phyloP scores from a whole-genome alignment of 176 grass and related monocot genomes.

The Bonia amplexicaulis region DNA sequence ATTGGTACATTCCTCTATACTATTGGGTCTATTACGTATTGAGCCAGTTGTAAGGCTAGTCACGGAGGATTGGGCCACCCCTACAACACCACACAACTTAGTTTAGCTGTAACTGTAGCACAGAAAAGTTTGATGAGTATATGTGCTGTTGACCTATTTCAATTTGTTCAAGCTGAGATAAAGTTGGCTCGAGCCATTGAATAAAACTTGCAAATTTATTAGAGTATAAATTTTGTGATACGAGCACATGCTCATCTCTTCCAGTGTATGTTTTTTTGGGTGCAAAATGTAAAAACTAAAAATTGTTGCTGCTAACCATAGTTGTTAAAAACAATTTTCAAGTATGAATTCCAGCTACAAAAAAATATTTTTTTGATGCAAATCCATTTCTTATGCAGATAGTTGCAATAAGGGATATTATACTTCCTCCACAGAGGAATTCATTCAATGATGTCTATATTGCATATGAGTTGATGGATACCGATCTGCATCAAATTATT shows the following conservation, averaged over 20 bases:
- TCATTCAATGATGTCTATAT: conserved; percentile 96
- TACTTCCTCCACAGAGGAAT: conserved; percentile 65
- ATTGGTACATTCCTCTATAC: too few relatives aligned
- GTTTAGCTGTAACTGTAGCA: neutral
- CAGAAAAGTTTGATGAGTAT: neutral
- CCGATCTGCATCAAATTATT: conserved; percentile 99
- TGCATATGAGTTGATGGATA: conserved; percentile 98
- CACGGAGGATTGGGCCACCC: too few relatives aligned
- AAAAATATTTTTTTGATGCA: neutral
- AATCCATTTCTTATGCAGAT: conserved; percentile 47
- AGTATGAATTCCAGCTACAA: neutral
- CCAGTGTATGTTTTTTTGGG: neutral
- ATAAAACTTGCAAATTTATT: neutral
- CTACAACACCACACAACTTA: neutral
- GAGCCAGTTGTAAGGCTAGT: too few relatives aligned
- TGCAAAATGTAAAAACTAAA: neutral
- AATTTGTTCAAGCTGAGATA: neutral
- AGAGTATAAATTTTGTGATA: neutral
- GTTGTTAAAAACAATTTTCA: neutral
- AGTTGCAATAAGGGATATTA: conserved; percentile 98
- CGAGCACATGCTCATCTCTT: neutral
- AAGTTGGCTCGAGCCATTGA: neutral
- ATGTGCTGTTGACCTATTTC: conserved; percentile 3
- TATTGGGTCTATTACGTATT: too few relatives aligned
- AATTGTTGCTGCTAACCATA: neutral